Conservation (phyloP, 352 stramenopile genomes). For the Poterioochromonas sp. region DNA sequence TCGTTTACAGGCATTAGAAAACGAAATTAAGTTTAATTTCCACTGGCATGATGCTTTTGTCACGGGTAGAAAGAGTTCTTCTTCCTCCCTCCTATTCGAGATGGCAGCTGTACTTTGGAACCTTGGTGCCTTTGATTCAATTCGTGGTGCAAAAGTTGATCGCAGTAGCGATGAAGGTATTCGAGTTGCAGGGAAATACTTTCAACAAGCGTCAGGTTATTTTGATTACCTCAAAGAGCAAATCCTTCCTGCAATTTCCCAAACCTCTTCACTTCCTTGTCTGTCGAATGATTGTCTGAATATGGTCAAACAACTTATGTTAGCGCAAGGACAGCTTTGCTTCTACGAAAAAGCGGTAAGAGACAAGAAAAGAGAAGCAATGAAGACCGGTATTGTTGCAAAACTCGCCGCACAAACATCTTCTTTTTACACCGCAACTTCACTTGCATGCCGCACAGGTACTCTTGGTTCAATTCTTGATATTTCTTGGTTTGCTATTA, state of each 20-base stretch:
- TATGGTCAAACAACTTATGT: constrained; percentile 60
- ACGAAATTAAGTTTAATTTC: constrained; percentile 11
- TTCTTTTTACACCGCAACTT: background rate
- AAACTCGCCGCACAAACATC: constrained; percentile 64
- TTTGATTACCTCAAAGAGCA: constrained; percentile 7
- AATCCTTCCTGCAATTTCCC: background rate
- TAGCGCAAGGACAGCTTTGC: constrained; percentile 66
- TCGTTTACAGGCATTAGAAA: background rate
- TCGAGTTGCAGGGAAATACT: constrained; percentile 5
- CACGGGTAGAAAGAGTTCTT: background rate
- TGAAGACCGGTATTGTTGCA: constrained; percentile 53
- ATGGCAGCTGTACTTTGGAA: constrained; percentile 11
- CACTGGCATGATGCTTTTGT: constrained; percentile 10
- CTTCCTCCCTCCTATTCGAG: background rate
- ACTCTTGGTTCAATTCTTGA: background rate
- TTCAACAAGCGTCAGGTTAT: constrained; percentile 15
- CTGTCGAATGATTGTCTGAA: background rate
- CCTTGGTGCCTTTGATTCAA: constrained; percentile 15
- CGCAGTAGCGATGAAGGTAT: constrained; percentile 16
- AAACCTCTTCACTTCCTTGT: background rate
- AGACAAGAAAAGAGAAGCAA: constrained; percentile 63
- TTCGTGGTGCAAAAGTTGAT: background rate
- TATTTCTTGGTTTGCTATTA: constrained; percentile 16
- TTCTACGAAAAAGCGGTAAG: constrained; percentile 78
- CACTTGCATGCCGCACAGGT: background rate